Evolutionary conservation across 345 rosid species (phyloP), one percentile per base, ranked within the genome.

Genomic region (sweet orange (Citrus sinensis)): DNA sequence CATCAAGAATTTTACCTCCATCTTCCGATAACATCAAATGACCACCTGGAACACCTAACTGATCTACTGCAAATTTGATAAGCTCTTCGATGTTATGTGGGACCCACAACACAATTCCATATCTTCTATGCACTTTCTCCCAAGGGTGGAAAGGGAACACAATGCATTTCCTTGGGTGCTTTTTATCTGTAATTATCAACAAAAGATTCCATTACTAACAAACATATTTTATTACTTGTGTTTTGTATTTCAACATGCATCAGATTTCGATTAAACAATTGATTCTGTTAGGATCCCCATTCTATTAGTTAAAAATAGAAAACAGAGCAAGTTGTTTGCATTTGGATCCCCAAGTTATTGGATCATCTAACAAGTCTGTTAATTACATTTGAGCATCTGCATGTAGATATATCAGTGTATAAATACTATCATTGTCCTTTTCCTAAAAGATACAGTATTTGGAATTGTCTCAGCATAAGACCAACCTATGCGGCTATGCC

Each of bases 101-200:
- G 22, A 93, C 73, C 98, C 99, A 92, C 72, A 95, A 69, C 75
- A 93, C 86, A 60, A 90, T 77, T 79, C 98, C 99, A 7, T 73
- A 81, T 81, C 83, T 87, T 84, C 87, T 91, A 29, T 66, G 69
- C 20, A 87, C 91, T 78, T 80, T 80, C 0, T 77, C 91, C 85
- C 79, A 80, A 4, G 97, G 98, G 79, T 88, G 92, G 84, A 84
- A 91, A 2, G 97, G 93, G 60, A 87, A 93, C 19, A 95, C 83
- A 1, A 94, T 93, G 82, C 99, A 95, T 81, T 90, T 93, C 69
- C 82, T 88, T 27, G 74, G 79, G 60, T 80, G 84, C 4, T 16
- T 71, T 83, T 83, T 84, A 63, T 86, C 90, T 87, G 91, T 61
- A 83, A 74, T 78, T 75, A 67, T 25, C 24, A 70, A 72, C 40